Conservation (phyloP, 495 filamentous ascomycete genomes). For the Neurospora sp. region DNA sequence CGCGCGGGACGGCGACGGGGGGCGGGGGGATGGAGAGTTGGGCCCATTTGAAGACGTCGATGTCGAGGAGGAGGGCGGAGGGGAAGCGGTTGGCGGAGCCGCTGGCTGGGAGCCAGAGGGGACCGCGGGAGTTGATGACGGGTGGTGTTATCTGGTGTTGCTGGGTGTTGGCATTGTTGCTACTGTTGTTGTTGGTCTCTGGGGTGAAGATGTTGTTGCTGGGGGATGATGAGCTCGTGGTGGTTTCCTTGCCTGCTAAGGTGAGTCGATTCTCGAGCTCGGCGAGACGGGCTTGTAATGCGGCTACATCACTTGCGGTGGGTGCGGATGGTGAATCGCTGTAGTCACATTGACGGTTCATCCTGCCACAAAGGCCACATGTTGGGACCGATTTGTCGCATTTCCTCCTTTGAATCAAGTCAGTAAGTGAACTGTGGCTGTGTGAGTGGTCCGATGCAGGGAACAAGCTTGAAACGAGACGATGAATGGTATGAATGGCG, state of each 20-base stretch:
- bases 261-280: conserved; percentile 30
- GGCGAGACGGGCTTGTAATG: conserved; percentile 24
- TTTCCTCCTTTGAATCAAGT: conserved; percentile 21
- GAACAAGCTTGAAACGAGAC: background rate
- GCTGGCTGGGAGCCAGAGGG: conserved; percentile 4
- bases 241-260: background rate
- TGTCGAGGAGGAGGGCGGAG: conserved; percentile 25
- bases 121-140: background rate
- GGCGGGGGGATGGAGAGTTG: conserved; percentile 21
- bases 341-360: conserved; percentile 35
- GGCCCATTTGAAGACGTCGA: conserved; percentile 24
- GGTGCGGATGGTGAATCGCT: conserved; percentile 18
- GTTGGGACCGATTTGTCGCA: conserved; percentile 37
- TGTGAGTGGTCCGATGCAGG: background rate
- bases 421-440: background rate
- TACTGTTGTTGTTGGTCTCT: background rate
- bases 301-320: conserved; percentile 30
- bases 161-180: background rate
- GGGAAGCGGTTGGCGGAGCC: conserved; percentile 9
- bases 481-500: background rate
- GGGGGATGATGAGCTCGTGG: background rate
- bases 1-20: conserved; percentile 19
- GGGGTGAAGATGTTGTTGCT: background rate
- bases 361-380: conserved; percentile 32
- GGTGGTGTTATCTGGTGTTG: conserved; percentile 4